Evolutionary conservation across 1,139 yeast genomes (phyloP).

Genomic region (Meyerozyma athensensis): DNA sequence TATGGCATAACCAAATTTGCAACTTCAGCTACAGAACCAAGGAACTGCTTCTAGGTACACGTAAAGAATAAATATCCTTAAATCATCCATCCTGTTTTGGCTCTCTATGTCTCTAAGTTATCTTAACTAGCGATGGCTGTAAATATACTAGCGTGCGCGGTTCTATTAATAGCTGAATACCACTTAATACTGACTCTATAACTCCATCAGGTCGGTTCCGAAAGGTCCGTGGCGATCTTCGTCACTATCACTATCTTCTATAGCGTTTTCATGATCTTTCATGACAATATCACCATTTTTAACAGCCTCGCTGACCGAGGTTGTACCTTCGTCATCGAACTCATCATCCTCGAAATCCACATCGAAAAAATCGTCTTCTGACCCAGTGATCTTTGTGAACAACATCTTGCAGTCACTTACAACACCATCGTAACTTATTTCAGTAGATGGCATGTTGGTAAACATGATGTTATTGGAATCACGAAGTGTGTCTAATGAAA

Average conservation of each 20-base stretch:
- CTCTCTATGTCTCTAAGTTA: too few species aligned
- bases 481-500: constrained; percentile 25
- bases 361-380: constrained; percentile 93
- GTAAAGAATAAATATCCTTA: too few species aligned
- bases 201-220: constrained; percentile 67
- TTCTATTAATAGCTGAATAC: neutral
- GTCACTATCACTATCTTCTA: constrained; percentile 37
- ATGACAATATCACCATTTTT: constrained; percentile 7
- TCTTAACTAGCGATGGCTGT: too few species aligned
- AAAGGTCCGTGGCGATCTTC: constrained; percentile 51
- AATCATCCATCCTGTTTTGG: too few species aligned
- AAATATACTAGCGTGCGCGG: too few species aligned
- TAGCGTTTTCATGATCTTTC: constrained; percentile 32
- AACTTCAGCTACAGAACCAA: too few species aligned
- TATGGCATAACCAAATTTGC: too few species aligned
- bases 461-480: constrained; percentile 50
- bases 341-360: constrained; percentile 95
- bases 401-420: constrained; percentile 75
- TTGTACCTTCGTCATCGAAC: constrained; percentile 12
- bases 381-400: constrained; percentile 77
- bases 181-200: constrained; percentile 21
- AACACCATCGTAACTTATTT: constrained; percentile 86
- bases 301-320: constrained; percentile 6
- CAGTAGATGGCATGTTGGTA: constrained; percentile 72
- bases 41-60: too few species aligned